phyloP scores from a whole-genome alignment of 2,329 filamentous ascomycete species.

The Phoma sp. region DNA sequence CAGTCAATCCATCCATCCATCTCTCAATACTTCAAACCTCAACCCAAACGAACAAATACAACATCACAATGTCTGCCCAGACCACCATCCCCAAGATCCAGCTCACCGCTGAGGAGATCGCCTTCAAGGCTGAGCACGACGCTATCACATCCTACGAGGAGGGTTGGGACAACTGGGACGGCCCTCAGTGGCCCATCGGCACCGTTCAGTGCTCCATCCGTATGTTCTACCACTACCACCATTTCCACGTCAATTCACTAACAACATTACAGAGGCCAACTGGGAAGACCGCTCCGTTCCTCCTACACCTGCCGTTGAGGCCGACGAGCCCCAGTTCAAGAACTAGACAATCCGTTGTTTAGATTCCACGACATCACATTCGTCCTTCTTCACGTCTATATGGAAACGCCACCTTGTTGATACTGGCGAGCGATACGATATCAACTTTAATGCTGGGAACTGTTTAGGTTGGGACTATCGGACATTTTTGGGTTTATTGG shows the following conservation, averaged over 20 bases:
- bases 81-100: slow-evolving; percentile 16
- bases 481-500: slow-evolving; percentile 15
- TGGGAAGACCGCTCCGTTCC: slow-evolving; percentile 18
- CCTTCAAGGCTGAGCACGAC: slow-evolving; percentile 32
- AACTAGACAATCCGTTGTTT: slow-evolving; percentile 10
- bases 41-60: slow-evolving; percentile 4
- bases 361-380: slow-evolving; percentile 9
- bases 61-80: slow-evolving; percentile 16
- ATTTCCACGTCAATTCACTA: neutral
- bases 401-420: slow-evolving; percentile 17
- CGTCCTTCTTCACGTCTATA: slow-evolving; percentile 17
- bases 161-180: slow-evolving; percentile 36
- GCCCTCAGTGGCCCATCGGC: slow-evolving; percentile 31
- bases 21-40: slow-evolving; percentile 6
- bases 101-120: slow-evolving; percentile 21
- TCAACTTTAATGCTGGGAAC: slow-evolving; percentile 16
- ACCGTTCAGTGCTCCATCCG: slow-evolving; percentile 32
- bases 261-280: slow-evolving; percentile 14
- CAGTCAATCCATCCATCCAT: slow-evolving; percentile 11
- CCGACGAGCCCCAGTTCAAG: slow-evolving; percentile 19
- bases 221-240: slow-evolving; percentile 8
- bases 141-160: slow-evolving; percentile 34
- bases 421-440: slow-evolving; percentile 15
- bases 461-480: slow-evolving; percentile 9
- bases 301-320: slow-evolving; percentile 16